Evolutionary conservation across 2,329 filamentous ascomycete genomes (phyloP).

Genomic region (Aspergillus sp.): DNA sequence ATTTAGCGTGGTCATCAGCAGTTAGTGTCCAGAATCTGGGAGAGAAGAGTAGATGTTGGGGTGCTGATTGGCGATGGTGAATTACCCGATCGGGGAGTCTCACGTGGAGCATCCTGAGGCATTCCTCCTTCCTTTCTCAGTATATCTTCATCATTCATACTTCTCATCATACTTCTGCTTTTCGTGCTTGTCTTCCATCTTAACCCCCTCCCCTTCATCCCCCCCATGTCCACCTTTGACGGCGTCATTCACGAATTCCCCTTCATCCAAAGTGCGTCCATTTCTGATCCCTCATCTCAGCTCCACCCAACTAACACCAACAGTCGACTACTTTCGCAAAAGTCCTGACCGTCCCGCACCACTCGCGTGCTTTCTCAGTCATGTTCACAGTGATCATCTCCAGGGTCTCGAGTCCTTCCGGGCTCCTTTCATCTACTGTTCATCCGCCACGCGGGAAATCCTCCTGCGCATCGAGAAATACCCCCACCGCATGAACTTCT

Average conservation of each 20-base stretch:
- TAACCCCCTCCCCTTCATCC: not conserved
- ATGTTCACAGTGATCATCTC: slow-evolving; percentile 90
- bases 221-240: slow-evolving; percentile 72
- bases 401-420: slow-evolving; percentile 73
- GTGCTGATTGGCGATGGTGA: too few species aligned
- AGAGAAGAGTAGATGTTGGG: too few species aligned
- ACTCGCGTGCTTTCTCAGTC: slow-evolving; percentile 83
- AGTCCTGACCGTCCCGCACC: slow-evolving; percentile 58
- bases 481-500: slow-evolving; percentile 77
- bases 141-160: too few species aligned
- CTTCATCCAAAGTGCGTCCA: slow-evolving; percentile 62
- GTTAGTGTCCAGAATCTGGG: too few species aligned
- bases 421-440: slow-evolving; percentile 87
- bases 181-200: not conserved
- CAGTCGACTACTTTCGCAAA: slow-evolving; percentile 78
- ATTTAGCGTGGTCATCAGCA: too few species aligned
- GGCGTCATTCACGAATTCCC: slow-evolving; percentile 74
- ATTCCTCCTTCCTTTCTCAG: too few species aligned
- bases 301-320: slow-evolving; percentile 4
- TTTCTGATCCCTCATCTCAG: slow-evolving; percentile 1
- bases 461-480: slow-evolving; percentile 77
- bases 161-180: not conserved
- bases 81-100: too few species aligned
- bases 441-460: slow-evolving; percentile 74
- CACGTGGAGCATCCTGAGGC: too few species aligned